Base-by-base conservation (phyloP, 352 stramenopile species). In the Globisporangium solare region DNA sequence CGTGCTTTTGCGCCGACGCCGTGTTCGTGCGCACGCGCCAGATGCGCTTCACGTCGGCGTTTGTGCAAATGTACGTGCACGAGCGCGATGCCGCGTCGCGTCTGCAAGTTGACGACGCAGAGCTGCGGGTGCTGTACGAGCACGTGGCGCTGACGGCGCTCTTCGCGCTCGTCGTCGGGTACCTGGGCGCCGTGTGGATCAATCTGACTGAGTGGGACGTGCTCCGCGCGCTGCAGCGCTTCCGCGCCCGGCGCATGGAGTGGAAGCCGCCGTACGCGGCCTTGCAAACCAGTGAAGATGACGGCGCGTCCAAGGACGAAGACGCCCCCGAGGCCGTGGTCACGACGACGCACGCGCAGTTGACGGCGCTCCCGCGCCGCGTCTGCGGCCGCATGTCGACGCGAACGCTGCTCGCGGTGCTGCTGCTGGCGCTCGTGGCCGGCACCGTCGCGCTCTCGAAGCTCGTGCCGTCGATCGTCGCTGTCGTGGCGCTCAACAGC, bases 191-290 rank as follows among this genome's bases (percentile, higher is more conserved):
- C 8, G 68, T 62, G 22, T 88, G 77, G 77, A 61, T 78, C 22
- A 73, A 82, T 35, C 62, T 86, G 13, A 58, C 70, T 51, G 77
- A 88, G 35, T 88, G 74, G 77, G 69, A 88, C 37, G 48, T 83
- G 0, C 53, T 71, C 51, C 57, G 60, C 2, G 64, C 66, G 24
- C 37, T 76, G 22, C 54, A 76, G 43, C 60, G 59, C 32, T 51
- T 58, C 22, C 35, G 57, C 13, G 42, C 41, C 12, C 39, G 42
- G 13, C 49, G n/a, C 0, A 35, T 54, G 20, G 54, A 47, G 31
- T 57, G 49, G 40, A 13, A 20, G 41, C 22, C 20, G 17, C 31
- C 7, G 17, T 58, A 74, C 41, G 49, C 41, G 10, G n/a, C 12
- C 32, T 57, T 53, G 22, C 6, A 58, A n/a, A 51, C 55, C 0